Conservation (phyloP, 306 rosid genomes). For the Pueraria montana region DNA sequence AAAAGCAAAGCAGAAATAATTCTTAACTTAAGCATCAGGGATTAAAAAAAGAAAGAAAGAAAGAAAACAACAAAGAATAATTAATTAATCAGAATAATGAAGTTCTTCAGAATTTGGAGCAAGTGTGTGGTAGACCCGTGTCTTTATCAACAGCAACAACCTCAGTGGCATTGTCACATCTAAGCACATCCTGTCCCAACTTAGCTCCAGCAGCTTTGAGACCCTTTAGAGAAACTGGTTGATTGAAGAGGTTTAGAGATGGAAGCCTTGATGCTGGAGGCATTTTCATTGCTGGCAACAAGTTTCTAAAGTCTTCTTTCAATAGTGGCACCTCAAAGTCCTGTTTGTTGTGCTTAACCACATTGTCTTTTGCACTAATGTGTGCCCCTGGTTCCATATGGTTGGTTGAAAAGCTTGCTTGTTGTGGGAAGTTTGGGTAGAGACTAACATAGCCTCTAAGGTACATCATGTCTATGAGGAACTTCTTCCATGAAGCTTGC, state of each 20-base stretch:
- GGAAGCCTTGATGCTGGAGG: constrained; percentile 88
- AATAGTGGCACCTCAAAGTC: constrained; percentile 95
- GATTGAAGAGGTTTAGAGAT: constrained; percentile 87
- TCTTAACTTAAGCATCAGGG: constrained; percentile 12
- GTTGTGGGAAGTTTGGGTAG: constrained; percentile 92
- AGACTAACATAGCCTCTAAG: constrained; percentile 93
- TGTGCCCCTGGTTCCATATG: constrained; percentile 99
- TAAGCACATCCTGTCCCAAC: constrained; percentile 89
- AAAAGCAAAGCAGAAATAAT: constrained; percentile 33
- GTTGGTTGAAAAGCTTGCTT: constrained; percentile 93
- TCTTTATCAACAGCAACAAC: constrained; percentile 74
- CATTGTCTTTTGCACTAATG: constrained; percentile 87
- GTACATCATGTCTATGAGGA: constrained; percentile 98
- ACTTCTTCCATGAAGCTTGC: constrained; percentile 99
- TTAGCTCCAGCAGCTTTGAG: constrained; percentile 92
- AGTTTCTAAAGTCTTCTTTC: constrained; percentile 70
- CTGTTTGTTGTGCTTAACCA: constrained; percentile 74
- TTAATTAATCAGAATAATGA: constrained; percentile 29
- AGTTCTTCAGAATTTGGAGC: constrained; percentile 73
- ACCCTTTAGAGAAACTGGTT: constrained; percentile 84
- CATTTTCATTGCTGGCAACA: constrained; percentile 75
- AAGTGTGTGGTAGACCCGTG: constrained; percentile 79
- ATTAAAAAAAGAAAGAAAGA: background rate
- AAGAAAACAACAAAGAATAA: constrained; percentile 43
- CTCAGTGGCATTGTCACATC: constrained; percentile 79